These are phyloP conservation scores for Podila epicladia DNA, from an alignment of 192 early-diverging fungal species.

Conservation along the genomic window DNA sequence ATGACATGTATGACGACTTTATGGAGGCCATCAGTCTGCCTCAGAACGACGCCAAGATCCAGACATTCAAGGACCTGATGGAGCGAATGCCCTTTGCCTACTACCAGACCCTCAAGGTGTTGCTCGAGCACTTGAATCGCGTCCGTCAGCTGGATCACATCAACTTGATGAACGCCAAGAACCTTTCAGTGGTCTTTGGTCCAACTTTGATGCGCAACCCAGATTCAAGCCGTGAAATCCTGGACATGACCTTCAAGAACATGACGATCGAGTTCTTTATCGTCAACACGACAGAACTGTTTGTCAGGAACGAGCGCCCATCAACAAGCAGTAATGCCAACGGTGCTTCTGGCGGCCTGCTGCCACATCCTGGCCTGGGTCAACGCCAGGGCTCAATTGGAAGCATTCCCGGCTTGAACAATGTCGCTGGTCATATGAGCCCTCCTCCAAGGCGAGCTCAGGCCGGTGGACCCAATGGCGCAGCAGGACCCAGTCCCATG, in stretches of 20 bases:
- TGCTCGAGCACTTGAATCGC: constrained; percentile 72
- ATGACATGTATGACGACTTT: constrained; percentile 72
- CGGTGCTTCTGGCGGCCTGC: not conserved
- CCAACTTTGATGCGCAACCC: constrained; percentile 82
- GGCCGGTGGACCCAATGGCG: constrained; percentile 3
- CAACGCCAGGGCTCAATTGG: constrained; percentile 25
- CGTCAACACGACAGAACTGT: constrained; percentile 53
- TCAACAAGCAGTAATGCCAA: constrained; percentile 7
- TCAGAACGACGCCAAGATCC: constrained; percentile 49
- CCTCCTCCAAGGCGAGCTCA: constrained; percentile 21
- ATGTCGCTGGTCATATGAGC: not conserved
- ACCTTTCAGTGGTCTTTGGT: constrained; percentile 94
- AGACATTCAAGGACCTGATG: constrained; percentile 57
- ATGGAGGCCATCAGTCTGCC: constrained; percentile 64
- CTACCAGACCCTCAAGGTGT: constrained; percentile 66
- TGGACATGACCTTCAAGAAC: constrained; percentile 81
- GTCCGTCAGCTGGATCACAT: constrained; percentile 66
- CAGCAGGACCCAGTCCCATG: not conserved
- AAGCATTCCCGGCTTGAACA: not conserved
- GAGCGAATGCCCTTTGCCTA: constrained; percentile 69
- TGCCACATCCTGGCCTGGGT: not conserved
- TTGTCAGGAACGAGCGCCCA: constrained; percentile 6
- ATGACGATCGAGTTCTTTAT: constrained; percentile 77
- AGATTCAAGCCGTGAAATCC: constrained; percentile 68
- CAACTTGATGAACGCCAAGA: constrained; percentile 94